Conservation (phyloP, 2,329 filamentous ascomycete species). For the Penicillium fuscoglaucum region DNA sequence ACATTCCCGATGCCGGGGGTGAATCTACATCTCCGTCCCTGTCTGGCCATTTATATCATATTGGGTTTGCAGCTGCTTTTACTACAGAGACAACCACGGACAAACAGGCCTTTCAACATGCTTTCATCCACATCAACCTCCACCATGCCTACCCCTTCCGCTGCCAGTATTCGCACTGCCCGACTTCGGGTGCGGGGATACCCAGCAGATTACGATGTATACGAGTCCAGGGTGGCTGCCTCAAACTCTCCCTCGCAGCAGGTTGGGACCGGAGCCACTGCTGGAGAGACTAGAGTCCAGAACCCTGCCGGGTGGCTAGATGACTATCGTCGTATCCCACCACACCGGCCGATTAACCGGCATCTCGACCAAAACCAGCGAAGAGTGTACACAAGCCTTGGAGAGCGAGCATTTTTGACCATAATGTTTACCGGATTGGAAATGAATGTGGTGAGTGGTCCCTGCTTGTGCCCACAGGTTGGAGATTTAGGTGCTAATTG, state of each 20-base stretch:
- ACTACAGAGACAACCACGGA: not conserved
- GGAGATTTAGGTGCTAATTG: not conserved
- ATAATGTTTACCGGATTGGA: not conserved
- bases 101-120: not conserved
- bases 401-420: not conserved
- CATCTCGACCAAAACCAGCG: not conserved
- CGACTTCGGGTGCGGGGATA: not conserved
- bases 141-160: not conserved
- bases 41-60: not conserved
- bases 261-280: not conserved
- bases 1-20: not conserved
- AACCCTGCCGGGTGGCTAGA: not conserved
- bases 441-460: not conserved
- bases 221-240: not conserved
- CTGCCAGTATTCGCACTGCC: not conserved
- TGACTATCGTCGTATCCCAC: not conserved
- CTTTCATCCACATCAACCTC: not conserved
- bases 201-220: not conserved
- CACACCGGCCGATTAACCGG: not conserved
- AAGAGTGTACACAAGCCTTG: not conserved
- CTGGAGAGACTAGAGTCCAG: not conserved
- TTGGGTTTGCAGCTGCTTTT: not conserved
- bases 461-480: not conserved
- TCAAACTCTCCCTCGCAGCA: not conserved
- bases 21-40: not conserved